Base-by-base conservation (phyloP, 192 early-diverging fungal genomes). In the Phycomyces blakesleeanus region DNA sequence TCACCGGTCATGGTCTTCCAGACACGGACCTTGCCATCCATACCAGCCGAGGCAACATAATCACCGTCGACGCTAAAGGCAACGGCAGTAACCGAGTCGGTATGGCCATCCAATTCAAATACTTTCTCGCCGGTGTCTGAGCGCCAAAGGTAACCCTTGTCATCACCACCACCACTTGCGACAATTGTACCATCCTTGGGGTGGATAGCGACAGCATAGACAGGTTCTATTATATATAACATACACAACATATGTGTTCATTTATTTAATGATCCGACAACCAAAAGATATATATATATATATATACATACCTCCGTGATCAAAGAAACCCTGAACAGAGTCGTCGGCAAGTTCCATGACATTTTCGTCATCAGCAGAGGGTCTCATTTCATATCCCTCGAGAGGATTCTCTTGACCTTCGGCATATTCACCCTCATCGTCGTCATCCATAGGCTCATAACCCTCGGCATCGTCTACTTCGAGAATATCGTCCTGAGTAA, bases 1-100 rank as follows among this genome's bases (percentile, higher is more conserved):
- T 84, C 78, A 8, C 87, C 85, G 27, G 74, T 85, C 8, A 81
- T 71, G 20, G 77, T 67, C 66, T 83, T 75, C 82, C 87, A 90
- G 26, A 96, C 88, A 57, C 75, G 76, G 64, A 97, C 80, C 60
- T 89, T 86, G 47, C 97, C 97, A 66, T 97, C 95, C 95, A 99
- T 93, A n/a, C 91, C 93, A 49, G 90, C 97, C 1, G 89, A 83
- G 5, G 95, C 95, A 53, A 92, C 85, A 70, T 87, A 90, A 54
- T 83, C 72, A 22, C 97, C 97, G 67, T 92, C 89, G 34, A 66
- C 70, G 73, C 85, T 93, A 74, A 97, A 99, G 20, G 79, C 84
- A 0, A 90, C 89, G 9, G 89, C 74, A 27, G 86, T 82, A 11
- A 97, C 90, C 1, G 95, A 95, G 75, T 99, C 97, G 3, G 78